Evolutionary conservation across 495 filamentous ascomycete species (phyloP), one percentile per base, ranked within the genome.

Genomic region (Aspergillus asperescens): DNA sequence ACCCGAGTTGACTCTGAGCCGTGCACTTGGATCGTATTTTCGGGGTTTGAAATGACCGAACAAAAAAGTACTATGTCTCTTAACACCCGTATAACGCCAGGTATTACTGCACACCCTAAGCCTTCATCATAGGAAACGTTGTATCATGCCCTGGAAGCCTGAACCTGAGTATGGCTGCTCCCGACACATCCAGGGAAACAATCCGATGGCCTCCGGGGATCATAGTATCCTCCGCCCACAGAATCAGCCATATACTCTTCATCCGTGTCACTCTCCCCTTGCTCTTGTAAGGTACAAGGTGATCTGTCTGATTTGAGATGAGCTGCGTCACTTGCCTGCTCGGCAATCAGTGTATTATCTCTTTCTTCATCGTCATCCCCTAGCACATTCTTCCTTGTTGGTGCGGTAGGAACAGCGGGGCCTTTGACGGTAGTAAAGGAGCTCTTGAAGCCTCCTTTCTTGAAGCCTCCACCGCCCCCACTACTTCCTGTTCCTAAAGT

Each of bases 401-500:
- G 65, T 6, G 59, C 57, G 7, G 56, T 46, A 28, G 65, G 56
- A 4, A 56, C 56, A 18, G 49, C 56, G 7, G 67, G 55, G 1
- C 64, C 70, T 53, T 77, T 75, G 35, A 70, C 77, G 12, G 63
- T 55, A 5, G 74, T 74, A 60, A 83, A 84, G 7, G 81, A 81
- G 51, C 79, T 83, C 60, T 79, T 82, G 48, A 84, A 84, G 0
- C 80, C 81, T 4, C 79, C 80, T 52, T 83, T 84, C 56, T 82
- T 84, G 62, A 84, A 84, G 0, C 78, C 78, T 0, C 72, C 76
- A 5, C 57, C 62, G 9, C 58, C 64, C 23, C 22, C 23, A 18
- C 25, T 42, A 16, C 18, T 44, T 12, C 25, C 52, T 22, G 38
- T 50, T 5, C 55, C 45, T 13, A 24, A 43, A 8, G 57, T n/a